Evolutionary conservation across 1,284 basidiomycete genomes (phyloP).

Genomic region (Malassezia psittaci): DNA sequence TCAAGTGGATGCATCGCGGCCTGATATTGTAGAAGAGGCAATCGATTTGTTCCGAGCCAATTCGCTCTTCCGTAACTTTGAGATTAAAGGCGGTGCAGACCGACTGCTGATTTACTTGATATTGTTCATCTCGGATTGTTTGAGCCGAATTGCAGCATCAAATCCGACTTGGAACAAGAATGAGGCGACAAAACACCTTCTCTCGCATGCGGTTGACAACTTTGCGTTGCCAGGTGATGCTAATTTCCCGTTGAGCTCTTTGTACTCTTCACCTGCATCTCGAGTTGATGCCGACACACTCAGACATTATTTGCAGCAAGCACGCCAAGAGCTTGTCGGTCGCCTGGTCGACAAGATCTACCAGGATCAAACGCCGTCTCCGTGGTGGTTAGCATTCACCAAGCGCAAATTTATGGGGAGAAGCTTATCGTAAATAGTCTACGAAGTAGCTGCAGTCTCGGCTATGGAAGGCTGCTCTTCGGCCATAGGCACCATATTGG

Average conservation of each 20-base stretch:
- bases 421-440: slow-evolving; percentile 23
- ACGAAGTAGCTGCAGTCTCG: background rate
- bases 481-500: background rate
- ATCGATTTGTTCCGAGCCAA: slow-evolving; percentile 97
- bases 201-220: slow-evolving; percentile 75
- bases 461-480: background rate
- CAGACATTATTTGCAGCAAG: slow-evolving; percentile 81
- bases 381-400: slow-evolving; percentile 99
- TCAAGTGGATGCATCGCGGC: slow-evolving; percentile 62
- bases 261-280: slow-evolving; percentile 72
- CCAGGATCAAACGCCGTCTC: slow-evolving; percentile 77
- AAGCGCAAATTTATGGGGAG: slow-evolving; percentile 48
- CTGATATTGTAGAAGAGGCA: slow-evolving; percentile 91
- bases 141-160: slow-evolving; percentile 53
- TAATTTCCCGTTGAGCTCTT: slow-evolving; percentile 80
- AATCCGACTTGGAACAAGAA: slow-evolving; percentile 50
- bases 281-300: slow-evolving; percentile 79
- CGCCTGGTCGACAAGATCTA: slow-evolving; percentile 82
- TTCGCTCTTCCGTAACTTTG: slow-evolving; percentile 97
- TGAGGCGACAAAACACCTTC: slow-evolving; percentile 77
- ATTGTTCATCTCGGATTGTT: slow-evolving; percentile 94
- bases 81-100: slow-evolving; percentile 95
- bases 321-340: slow-evolving; percentile 76
- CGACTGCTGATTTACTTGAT: slow-evolving; percentile 90
- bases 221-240: slow-evolving; percentile 94